Base-by-base conservation (phyloP, 1,284 basidiomycete genomes). In the Pseudozyma hubeiensis region DNA sequence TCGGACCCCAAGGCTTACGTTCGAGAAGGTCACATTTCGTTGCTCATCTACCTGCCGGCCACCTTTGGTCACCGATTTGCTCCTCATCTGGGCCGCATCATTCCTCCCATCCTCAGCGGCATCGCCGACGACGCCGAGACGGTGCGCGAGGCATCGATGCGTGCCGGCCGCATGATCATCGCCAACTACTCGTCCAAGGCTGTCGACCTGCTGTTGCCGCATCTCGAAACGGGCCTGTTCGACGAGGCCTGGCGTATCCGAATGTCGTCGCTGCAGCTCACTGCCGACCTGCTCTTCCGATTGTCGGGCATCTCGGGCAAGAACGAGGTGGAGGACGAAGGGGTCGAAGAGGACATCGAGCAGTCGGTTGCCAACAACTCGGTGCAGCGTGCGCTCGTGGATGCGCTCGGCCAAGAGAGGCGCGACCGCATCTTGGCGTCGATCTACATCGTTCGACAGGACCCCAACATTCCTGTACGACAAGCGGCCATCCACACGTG, bases 141-240 rank as follows among this genome's bases (percentile, higher is more conserved):
- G 80, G 87, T 87, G 30, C 89, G 94, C 47, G 94, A 97, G 72
- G 95, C 96, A 14, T 95, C 96, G 5, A 97, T 99, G 95, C 90
- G 93, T 40, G 96, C 97, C n/a, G 96, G 96, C 69, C 89, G 96
- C 76, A 99, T 99, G 95, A 92, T 99, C 78, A 93, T 99, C 71
- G 92, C 91, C 65, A 97, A 97, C 85, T 97, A 99, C 86, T 92
- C 94, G 30, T 89, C 84, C 83, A 92, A 91, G 83, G 96, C 97
- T 5, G 93, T 99, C 60, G 96, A 99, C 76, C 87, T 99, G 33
- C 88, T 99, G 5, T 87, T 99, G 31, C 97, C 96, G 4, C 94
- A 98, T 84, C 89, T 99, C 50, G 95, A 99, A 85, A 89, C 89
- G 52, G 94, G 95, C 7, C 93, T 99, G 90, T 95, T 98, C 84